These are phyloP conservation scores for Podaxis sp. DNA, from an alignment of 768 basidiomycete species.

Conservation along the genomic window DNA sequence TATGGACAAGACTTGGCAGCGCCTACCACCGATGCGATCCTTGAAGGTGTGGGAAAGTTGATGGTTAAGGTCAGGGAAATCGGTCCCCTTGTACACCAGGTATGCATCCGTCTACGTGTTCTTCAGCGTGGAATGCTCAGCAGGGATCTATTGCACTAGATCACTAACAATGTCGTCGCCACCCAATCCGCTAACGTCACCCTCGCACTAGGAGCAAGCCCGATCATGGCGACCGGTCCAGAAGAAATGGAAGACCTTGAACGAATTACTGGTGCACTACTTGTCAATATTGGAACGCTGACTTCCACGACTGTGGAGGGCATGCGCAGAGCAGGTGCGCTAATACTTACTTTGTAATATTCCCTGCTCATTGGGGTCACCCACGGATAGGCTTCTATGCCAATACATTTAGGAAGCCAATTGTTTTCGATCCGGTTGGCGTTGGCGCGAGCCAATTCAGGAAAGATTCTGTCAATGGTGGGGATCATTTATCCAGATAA, in stretches of 20 bases:
- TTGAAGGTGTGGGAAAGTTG: slow-evolving; percentile 44
- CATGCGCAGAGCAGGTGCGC: slow-evolving; percentile 70
- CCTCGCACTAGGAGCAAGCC: slow-evolving; percentile 82
- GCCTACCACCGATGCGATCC: slow-evolving; percentile 33
- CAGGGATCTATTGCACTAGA: slow-evolving; percentile 40
- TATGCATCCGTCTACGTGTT: slow-evolving; percentile 21
- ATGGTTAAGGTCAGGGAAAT: slow-evolving; percentile 48
- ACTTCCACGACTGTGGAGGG: slow-evolving; percentile 54
- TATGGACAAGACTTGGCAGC: background rate
- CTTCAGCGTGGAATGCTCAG: background rate
- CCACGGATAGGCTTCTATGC: slow-evolving; percentile 44
- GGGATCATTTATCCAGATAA: slow-evolving; percentile 8
- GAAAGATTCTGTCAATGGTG: slow-evolving; percentile 58
- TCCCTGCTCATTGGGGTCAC: background rate
- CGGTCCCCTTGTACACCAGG: slow-evolving; percentile 83
- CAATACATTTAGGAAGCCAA: slow-evolving; percentile 66
- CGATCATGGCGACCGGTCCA: slow-evolving; percentile 89
- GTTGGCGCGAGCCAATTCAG: slow-evolving; percentile 80
- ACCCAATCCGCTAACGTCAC: slow-evolving; percentile 92
- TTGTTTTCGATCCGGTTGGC: slow-evolving; percentile 92
- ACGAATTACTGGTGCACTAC: slow-evolving; percentile 59
- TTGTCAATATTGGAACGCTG: slow-evolving; percentile 89
- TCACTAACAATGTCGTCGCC: slow-evolving; percentile 86
- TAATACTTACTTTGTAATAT: background rate
- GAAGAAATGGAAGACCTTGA: slow-evolving; percentile 82